These are phyloP conservation scores for Nematodospora valgi DNA, from an alignment of 805 yeast genomes.

Conservation along the genomic window DNA sequence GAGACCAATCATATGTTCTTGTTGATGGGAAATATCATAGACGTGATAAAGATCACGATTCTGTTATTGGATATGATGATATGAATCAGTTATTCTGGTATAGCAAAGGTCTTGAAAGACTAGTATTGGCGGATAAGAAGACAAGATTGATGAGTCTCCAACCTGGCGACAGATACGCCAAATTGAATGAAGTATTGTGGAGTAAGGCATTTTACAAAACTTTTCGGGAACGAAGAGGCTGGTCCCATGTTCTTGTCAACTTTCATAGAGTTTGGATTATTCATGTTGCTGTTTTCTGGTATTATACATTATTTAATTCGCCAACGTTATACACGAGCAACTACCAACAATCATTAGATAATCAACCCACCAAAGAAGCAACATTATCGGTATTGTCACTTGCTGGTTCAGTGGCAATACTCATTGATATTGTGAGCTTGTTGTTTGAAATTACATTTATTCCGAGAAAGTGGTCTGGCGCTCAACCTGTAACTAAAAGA, in stretches of 20 bases:
- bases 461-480: constrained; percentile 73
- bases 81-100: constrained; percentile 89
- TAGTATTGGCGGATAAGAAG: constrained; percentile 44
- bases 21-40: constrained; percentile 43
- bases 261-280: constrained; percentile 80
- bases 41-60: constrained; percentile 60
- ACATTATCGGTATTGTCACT: constrained; percentile 57
- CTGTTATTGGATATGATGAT: constrained; percentile 83
- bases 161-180: constrained; percentile 52
- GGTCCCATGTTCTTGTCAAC: constrained; percentile 72
- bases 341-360: constrained; percentile 51
- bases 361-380: constrained; percentile 57
- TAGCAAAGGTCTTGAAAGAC: constrained; percentile 59
- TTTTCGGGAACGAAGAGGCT: constrained; percentile 67
- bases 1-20: constrained; percentile 50
- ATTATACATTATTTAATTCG: constrained; percentile 65
- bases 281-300: constrained; percentile 75
- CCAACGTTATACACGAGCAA: constrained; percentile 62
- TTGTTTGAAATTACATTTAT: constrained; percentile 58
- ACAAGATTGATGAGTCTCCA: constrained; percentile 50
- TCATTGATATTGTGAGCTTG: constrained; percentile 55
- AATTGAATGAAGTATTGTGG: constrained; percentile 63
- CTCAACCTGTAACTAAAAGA: constrained; percentile 54
- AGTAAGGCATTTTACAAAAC: constrained; percentile 66
- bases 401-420: constrained; percentile 62